Conservation (phyloP, 1,139 yeast species). For the Zygosaccharomyces sapae region DNA sequence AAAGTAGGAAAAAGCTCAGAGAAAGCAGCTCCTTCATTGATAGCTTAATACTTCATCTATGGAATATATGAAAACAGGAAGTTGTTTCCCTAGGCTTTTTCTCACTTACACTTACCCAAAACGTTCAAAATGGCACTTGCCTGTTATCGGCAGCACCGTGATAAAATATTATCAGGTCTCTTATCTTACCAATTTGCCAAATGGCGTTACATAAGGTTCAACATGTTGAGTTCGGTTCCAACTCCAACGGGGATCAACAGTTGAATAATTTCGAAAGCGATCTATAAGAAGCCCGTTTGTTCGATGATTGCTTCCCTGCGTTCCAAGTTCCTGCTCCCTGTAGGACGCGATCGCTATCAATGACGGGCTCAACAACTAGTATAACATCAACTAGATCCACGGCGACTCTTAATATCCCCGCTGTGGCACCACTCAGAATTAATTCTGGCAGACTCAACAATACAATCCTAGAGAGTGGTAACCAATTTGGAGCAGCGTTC, state of each 20-base stretch:
- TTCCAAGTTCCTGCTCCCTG: background rate
- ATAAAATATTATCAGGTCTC: background rate
- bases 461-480: constrained; percentile 62
- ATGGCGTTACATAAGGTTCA: too few species aligned
- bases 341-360: background rate
- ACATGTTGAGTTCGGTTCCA: too few species aligned
- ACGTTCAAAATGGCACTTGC: background rate
- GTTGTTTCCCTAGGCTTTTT: background rate
- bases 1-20: too few species aligned
- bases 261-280: background rate
- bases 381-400: constrained; percentile 4
- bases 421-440: constrained; percentile 26
- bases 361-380: constrained; percentile 8
- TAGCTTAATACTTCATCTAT: too few species aligned
- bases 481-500: constrained; percentile 55
- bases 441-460: constrained; percentile 44
- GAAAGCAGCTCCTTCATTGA: too few species aligned
- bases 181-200: too few species aligned
- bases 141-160: background rate
- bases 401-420: constrained; percentile 20
- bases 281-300: background rate
- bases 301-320: background rate
- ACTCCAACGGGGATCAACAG: background rate
- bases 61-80: too few species aligned
- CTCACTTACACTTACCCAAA: background rate